Conservation (phyloP, 768 basidiomycete species). For the Mycena belliarum region DNA sequence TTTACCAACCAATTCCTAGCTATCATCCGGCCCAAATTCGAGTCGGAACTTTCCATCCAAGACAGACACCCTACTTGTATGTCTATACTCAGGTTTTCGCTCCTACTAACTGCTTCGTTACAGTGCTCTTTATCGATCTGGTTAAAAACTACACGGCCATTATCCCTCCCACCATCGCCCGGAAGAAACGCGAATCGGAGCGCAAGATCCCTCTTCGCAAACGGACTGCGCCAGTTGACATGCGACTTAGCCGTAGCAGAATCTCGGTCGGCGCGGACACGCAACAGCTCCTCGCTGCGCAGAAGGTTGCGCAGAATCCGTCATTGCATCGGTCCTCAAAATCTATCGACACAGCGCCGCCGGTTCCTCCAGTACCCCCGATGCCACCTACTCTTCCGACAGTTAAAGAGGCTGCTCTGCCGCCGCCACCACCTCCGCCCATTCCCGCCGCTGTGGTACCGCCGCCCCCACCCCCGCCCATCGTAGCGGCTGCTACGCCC, state of each 20-base stretch:
- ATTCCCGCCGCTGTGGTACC: constrained; percentile 25
- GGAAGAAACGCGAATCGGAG: constrained; percentile 86
- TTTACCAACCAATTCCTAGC: constrained; percentile 40
- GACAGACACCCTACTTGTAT: constrained; percentile 83
- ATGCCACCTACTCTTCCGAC: constrained; percentile 26
- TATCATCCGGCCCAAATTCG: constrained; percentile 78
- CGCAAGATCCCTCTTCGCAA: constrained; percentile 82
- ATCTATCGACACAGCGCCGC: constrained; percentile 34
- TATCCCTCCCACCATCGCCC: constrained; percentile 78
- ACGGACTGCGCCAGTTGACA: constrained; percentile 84
- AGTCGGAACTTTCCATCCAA: constrained; percentile 85
- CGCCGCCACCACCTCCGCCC: constrained; percentile 26
- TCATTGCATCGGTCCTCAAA: constrained; percentile 37
- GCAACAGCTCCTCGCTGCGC: constrained; percentile 69
- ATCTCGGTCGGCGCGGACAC: constrained; percentile 73
- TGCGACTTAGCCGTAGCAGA: constrained; percentile 79
- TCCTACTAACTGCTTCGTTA: background rate
- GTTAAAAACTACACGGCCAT: constrained; percentile 72
- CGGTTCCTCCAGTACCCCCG: constrained; percentile 21
- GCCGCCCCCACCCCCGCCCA: constrained; percentile 21
- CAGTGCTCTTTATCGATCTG: constrained; percentile 86
- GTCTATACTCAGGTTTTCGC: constrained; percentile 23
- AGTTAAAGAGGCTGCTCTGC: constrained; percentile 14
- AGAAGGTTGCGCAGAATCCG: constrained; percentile 61
- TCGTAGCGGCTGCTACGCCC: constrained; percentile 19